phyloP scores from a whole-genome alignment of 768 basidiomycete species.

The Cubamyces sp. region DNA sequence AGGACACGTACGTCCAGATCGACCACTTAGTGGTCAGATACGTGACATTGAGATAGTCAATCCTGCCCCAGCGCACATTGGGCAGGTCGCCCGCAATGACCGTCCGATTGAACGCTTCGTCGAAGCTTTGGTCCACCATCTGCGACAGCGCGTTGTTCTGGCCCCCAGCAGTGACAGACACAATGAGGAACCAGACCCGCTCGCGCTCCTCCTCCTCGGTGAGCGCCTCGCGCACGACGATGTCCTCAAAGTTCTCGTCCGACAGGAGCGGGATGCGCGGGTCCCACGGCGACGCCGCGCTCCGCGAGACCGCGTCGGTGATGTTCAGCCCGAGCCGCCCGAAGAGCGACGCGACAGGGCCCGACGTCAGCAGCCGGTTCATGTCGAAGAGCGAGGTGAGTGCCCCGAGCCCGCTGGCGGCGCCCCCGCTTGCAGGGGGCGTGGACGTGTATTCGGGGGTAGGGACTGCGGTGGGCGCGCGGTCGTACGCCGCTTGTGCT shows the following conservation, averaged over 20 bases:
- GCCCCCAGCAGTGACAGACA: conserved; percentile 66
- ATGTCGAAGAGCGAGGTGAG: conserved; percentile 30
- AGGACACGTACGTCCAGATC: conserved; percentile 72
- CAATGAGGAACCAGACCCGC: conserved; percentile 76
- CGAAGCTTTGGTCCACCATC: conserved; percentile 73
- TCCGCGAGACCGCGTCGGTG: conserved; percentile 52
- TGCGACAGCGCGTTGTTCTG: conserved; percentile 70
- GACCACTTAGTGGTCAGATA: conserved; percentile 83
- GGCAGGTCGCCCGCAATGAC: conserved; percentile 62
- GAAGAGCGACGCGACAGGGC: conserved; percentile 59
- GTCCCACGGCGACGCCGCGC: conserved; percentile 58
- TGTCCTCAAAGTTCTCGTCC: conserved; percentile 75
- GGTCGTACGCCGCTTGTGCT: conserved; percentile 13
- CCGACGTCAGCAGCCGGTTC: conserved; percentile 48
- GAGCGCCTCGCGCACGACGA: conserved; percentile 73
- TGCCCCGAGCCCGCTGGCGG: neutral
- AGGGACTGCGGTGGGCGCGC: neutral
- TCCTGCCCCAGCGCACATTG: conserved; percentile 79
- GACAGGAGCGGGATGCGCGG: conserved; percentile 76
- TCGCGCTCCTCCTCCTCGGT: conserved; percentile 62
- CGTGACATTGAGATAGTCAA: conserved; percentile 88
- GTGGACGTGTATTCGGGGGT: neutral
- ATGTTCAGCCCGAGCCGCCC: conserved; percentile 70
- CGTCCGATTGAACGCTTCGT: conserved; percentile 71
- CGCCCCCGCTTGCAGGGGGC: conserved; percentile 9